These are phyloP conservation scores for Volutella citrinella DNA, from an alignment of 2,329 filamentous ascomycete genomes.

Conservation along the genomic window DNA sequence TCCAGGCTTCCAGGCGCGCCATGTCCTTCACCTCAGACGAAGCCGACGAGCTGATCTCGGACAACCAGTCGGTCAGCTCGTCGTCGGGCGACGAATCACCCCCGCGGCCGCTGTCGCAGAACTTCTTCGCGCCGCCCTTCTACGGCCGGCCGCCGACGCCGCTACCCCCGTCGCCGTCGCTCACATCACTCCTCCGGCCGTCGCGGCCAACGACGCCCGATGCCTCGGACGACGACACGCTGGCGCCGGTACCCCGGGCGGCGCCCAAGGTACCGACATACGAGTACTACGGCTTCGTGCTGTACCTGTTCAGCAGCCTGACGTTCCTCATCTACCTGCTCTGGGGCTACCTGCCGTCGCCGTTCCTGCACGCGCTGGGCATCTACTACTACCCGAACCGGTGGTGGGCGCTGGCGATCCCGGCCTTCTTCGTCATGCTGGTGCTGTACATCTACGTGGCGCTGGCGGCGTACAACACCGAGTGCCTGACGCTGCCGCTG, in stretches of 20 bases:
- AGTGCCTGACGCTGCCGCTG: conserved; percentile 80
- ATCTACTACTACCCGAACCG: conserved; percentile 97
- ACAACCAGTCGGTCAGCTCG: conserved; percentile 30
- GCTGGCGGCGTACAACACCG: conserved; percentile 85
- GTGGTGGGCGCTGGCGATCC: conserved; percentile 95
- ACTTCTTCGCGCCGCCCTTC: conserved; percentile 76
- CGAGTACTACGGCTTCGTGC: conserved; percentile 97
- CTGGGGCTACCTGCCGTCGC: conserved; percentile 90
- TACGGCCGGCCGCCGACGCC: conserved; percentile 97
- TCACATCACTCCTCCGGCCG: conserved; percentile 86
- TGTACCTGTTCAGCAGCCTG: conserved; percentile 85
- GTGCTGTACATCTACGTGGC: conserved; percentile 93
- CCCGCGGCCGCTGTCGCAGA: conserved; percentile 46
- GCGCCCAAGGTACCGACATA: conserved; percentile 96
- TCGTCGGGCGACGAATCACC: conserved; percentile 35
- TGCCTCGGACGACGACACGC: conserved; percentile 81
- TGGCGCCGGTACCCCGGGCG: conserved; percentile 81
- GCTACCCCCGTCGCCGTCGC: conserved; percentile 83
- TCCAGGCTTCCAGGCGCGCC: too few relatives aligned
- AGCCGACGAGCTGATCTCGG: conserved; percentile 35
- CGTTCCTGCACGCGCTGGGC: conserved; percentile 86
- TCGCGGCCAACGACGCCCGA: conserved; percentile 93
- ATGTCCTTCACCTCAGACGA: conserved; percentile 37
- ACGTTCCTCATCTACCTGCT: conserved; percentile 71
- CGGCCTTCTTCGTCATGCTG: conserved; percentile 83